These are phyloP conservation scores for Anisodus tanguticus DNA, from an alignment of 257 asterid species.

Conservation along the genomic window DNA sequence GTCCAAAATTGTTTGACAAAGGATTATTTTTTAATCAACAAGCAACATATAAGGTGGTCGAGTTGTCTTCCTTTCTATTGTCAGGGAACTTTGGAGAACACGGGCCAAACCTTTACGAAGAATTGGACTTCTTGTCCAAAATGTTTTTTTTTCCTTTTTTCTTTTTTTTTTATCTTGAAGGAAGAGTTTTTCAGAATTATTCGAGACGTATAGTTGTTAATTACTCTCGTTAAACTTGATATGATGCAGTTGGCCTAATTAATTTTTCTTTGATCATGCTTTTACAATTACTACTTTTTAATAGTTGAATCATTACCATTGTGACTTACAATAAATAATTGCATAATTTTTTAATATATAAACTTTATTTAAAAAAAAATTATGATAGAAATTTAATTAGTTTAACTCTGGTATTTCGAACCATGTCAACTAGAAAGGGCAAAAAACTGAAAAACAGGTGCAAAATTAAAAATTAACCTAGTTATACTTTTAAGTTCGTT, in stretches of 20 bases:
- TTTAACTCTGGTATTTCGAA: no score
- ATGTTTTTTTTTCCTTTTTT: no score
- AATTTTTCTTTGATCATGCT: neutral
- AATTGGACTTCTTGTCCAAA: neutral
- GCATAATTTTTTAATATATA: neutral
- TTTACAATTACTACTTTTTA: neutral
- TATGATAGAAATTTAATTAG: no score
- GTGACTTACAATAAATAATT: neutral
- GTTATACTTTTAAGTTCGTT: neutral
- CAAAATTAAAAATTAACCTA: neutral
- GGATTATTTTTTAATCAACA: neutral
- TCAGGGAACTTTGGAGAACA: neutral
- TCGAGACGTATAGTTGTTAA: no score
- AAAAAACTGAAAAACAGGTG: no score
- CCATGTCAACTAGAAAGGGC: no score
- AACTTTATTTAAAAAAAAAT: neutral
- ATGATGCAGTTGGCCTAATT: no score
- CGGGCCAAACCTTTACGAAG: neutral
- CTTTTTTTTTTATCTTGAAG: no score
- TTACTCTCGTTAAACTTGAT: no score
- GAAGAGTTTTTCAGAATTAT: no score
- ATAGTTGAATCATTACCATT: neutral
- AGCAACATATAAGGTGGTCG: neutral
- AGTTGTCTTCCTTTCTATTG: neutral
- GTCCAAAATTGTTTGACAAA: conserved; percentile 32